Evolutionary conservation across 2,329 filamentous ascomycete genomes (phyloP).

Genomic region (Penicillium polonicum): DNA sequence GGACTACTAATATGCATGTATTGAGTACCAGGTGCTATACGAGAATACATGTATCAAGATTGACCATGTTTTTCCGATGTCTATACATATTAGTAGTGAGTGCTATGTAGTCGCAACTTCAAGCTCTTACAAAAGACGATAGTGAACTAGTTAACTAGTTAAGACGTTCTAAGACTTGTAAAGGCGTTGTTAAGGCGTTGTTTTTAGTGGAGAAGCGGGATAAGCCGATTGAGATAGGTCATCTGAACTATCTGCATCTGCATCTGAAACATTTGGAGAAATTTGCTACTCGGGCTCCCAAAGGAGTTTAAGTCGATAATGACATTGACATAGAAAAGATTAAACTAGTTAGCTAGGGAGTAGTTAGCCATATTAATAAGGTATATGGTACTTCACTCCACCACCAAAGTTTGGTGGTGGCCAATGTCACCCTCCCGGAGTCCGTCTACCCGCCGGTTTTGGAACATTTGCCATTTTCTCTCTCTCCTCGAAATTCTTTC

Average conservation of each 20-base stretch:
- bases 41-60: background rate
- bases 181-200: background rate
- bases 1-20: background rate
- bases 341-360: no score
- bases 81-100: background rate
- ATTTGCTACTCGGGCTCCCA: background rate
- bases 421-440: constrained; percentile 16
- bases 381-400: constrained; percentile 14
- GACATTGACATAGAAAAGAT: background rate
- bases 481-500: background rate
- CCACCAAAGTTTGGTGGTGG: constrained; percentile 12
- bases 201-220: background rate
- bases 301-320: constrained; percentile 2
- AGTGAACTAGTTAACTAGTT: no score
- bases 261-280: background rate
- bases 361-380: background rate
- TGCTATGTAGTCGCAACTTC: background rate
- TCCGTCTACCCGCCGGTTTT: constrained; percentile 21
- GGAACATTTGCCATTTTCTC: constrained; percentile 12
- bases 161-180: background rate
- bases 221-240: background rate
- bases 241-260: background rate
- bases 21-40: background rate
- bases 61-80: background rate
- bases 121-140: background rate